Base-by-base conservation (phyloP, 2,329 filamentous ascomycete species). In the Dendrostoma leiphaemia region DNA sequence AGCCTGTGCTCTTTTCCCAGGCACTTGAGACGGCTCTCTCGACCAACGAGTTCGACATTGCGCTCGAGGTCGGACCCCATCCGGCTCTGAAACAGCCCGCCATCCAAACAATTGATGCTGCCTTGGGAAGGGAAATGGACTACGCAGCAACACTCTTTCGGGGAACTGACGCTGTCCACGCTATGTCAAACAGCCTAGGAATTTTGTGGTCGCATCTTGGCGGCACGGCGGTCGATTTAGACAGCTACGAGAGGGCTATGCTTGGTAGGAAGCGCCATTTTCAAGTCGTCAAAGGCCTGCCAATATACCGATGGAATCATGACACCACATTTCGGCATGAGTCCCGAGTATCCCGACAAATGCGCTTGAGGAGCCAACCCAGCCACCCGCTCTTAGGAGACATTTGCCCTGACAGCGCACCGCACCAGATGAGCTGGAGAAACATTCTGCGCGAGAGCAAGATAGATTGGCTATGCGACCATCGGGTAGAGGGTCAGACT, bases 41-140 rank as follows among this genome's bases (percentile, higher is more conserved):
- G 13, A 19, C 58, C 26, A 21, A 24, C 9, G 44, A 48, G 32
- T 32, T 1, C 31, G 34, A 50, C 17, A 21, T 63, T 2, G 53
- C 61, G 0, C 31, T 71, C 6, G 68, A 71, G 44, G 41, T 71
- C 6, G 68, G 68, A 0, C 67, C 68, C 4, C 67, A 71, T 48
- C 67, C 74, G 0, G 72, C 74, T 1, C 65, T 78, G 0, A 70
- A 71, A 47, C 69, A 69, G 0, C 75, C 75, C 0, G 57, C 69
- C 0, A 64, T 59, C 6, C 67, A 74, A 41, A 71, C 62, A 57
- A 63, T n/a, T 17, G 48, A 60, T 0, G 52, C 58, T 1, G 53
- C 50, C 1, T 37, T 58, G 7, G 46, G 48, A n/a, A 49, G 57
- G 2, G 17, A 17, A 1, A 19, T 65, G 0, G 60, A 67, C 0